phyloP scores from a whole-genome alignment of 164 flowering plant species.

The Stephania yunnanensis region DNA sequence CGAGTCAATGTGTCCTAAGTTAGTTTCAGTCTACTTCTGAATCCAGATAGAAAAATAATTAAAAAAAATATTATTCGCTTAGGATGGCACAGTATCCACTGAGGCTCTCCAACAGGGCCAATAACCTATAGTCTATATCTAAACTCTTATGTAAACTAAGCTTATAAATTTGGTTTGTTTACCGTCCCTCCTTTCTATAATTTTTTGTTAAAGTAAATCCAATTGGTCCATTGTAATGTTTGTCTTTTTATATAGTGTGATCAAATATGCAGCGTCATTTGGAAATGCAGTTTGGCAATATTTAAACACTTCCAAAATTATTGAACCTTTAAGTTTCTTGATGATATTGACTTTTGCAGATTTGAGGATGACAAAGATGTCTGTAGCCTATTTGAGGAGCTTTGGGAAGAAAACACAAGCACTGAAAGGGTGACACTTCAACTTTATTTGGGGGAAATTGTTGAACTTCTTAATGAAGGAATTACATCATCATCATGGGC shows the following conservation, averaged over 20 bases:
- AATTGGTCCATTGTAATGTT: not conserved
- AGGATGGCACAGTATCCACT: too few relatives aligned
- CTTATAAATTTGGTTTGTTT: too few relatives aligned
- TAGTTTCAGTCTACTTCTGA: too few relatives aligned
- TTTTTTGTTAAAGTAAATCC: not conserved
- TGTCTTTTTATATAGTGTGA: not conserved
- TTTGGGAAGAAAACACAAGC: conserved; percentile 90
- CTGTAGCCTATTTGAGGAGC: conserved; percentile 65
- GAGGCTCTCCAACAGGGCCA: too few relatives aligned
- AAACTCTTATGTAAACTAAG: too few relatives aligned
- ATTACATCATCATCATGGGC: conserved; percentile 83
- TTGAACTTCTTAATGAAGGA: conserved; percentile 58
- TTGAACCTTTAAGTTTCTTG: not conserved
- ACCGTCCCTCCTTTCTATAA: too few relatives aligned
- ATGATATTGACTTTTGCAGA: conserved; percentile 33
- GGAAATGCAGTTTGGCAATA: not conserved
- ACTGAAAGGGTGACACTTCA: conserved; percentile 84
- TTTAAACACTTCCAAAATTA: not conserved
- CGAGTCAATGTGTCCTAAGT: too few relatives aligned
- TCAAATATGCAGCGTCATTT: not conserved
- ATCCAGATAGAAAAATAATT: too few relatives aligned
- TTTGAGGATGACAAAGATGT: conserved; percentile 91
- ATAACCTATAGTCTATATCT: too few relatives aligned
- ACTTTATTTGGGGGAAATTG: conserved; percentile 69
- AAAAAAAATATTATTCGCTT: too few relatives aligned